Evolutionary conservation across 2,329 filamentous ascomycete species (phyloP), one percentile per base, ranked within the genome.

Genomic region (Nigrograna mackinnonii): DNA sequence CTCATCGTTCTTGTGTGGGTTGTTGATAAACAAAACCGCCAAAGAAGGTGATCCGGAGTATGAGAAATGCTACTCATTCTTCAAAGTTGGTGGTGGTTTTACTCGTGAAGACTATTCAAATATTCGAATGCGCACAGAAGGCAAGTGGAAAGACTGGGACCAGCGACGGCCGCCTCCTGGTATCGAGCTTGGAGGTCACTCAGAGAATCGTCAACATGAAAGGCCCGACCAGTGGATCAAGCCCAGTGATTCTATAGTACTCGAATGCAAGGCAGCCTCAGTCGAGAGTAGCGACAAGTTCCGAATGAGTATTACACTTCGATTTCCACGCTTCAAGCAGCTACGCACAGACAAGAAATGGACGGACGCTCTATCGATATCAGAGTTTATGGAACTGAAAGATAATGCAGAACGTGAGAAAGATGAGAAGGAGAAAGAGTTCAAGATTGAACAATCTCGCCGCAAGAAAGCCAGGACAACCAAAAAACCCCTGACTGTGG

Each of bases 61-160:
- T 0, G 86, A 89, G 69, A 91, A 89, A 66, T 95, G 85, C 60
- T 88, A 85, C 57, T 96, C 91, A n/a, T 96, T 99, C 72, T 95
- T 91, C 78, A 96, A 94, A 67, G 94, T 99, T 13, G 94, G 94
- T n/a, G 94, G 94, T 39, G 94, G 94, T 0, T 91, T 97, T 65
- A 84, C 82, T 12, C 86, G 83, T 1, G 83, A 87, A 39, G 94
- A 99, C 60, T 97, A 96, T 64, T 84, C 86, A 0, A 83, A 86
- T 43, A 85, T 99, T 34, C 79, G 84, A 4, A 89, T 95, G 58
- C 79, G 84, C 18, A 97, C 92, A 0, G 88, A 96, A 44, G 91
- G 88, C 4, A 96, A 96, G 66, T 99, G 94, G 94, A 78, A 79
- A 11, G 81, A 88, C 22, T 99, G 91, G 90, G 85, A 96, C 64